phyloP scores from a whole-genome alignment of 2,329 filamentous ascomycete species.

The Xylaria sp. region DNA sequence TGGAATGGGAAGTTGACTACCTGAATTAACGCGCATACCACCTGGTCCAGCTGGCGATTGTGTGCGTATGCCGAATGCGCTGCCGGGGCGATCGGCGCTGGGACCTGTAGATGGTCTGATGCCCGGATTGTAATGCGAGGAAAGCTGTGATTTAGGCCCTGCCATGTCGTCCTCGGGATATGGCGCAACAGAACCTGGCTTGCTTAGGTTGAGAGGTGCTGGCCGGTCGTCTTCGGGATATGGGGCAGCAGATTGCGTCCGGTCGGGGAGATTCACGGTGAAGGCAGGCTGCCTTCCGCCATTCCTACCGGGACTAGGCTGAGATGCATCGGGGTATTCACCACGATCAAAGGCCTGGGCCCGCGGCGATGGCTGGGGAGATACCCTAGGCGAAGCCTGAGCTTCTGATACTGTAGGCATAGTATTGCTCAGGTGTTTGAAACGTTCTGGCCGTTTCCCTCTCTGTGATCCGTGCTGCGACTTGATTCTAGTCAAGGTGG shows the following conservation, averaged over 20 bases:
- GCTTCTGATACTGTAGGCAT: slow-evolving; percentile 64
- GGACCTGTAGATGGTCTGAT: slow-evolving; percentile 62
- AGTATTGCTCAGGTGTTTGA: slow-evolving; percentile 59
- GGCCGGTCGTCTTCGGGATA: slow-evolving; percentile 77
- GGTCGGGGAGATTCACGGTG: slow-evolving; percentile 60
- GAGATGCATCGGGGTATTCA: slow-evolving; percentile 61
- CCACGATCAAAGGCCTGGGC: slow-evolving; percentile 55
- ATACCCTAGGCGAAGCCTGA: slow-evolving; percentile 50
- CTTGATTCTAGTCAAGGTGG: slow-evolving; percentile 89
- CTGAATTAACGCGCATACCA: slow-evolving; percentile 59
- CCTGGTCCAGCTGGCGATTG: slow-evolving; percentile 50
- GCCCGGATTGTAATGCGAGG: slow-evolving; percentile 59
- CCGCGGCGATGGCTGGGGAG: slow-evolving; percentile 57
- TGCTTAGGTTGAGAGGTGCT: slow-evolving; percentile 57
- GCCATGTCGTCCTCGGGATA: slow-evolving; percentile 65
- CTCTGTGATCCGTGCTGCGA: slow-evolving; percentile 78
- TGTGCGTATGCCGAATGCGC: slow-evolving; percentile 66
- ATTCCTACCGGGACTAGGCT: slow-evolving; percentile 52
- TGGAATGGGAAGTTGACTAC: slow-evolving; percentile 58
- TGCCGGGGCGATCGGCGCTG: slow-evolving; percentile 60
- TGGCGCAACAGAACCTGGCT: slow-evolving; percentile 61
- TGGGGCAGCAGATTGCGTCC: slow-evolving; percentile 70
- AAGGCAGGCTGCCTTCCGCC: slow-evolving; percentile 62
- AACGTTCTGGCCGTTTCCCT: slow-evolving; percentile 69
- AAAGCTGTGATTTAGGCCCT: slow-evolving; percentile 48